phyloP scores from a whole-genome alignment of 2,329 filamentous ascomycete genomes.

The Venturia nashicola region DNA sequence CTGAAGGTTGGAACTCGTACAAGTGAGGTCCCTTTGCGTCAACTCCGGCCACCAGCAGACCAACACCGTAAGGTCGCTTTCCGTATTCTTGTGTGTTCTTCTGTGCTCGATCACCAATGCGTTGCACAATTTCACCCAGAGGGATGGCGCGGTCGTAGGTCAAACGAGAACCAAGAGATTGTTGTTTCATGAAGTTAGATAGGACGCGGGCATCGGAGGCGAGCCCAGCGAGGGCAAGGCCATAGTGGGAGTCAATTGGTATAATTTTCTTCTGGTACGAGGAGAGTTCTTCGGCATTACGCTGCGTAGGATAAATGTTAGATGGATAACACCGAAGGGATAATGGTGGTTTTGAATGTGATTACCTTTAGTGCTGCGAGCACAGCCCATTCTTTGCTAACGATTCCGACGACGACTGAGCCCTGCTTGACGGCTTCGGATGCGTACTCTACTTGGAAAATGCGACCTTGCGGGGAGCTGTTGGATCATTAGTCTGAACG shows the following conservation, averaged over 20 bases:
- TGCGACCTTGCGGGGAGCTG: slow-evolving; percentile 96
- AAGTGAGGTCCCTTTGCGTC: slow-evolving; percentile 91
- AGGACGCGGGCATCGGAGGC: slow-evolving; percentile 97
- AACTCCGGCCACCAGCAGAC: slow-evolving; percentile 81
- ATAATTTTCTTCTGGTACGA: slow-evolving; percentile 99
- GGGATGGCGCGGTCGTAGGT: slow-evolving; percentile 93
- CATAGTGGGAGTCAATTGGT: slow-evolving; percentile 87
- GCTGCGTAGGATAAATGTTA: slow-evolving; percentile 37
- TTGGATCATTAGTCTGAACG: slow-evolving; percentile 8
- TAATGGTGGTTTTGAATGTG: slow-evolving; percentile 3
- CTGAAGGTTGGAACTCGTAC: slow-evolving; percentile 95
- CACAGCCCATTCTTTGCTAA: slow-evolving; percentile 95
- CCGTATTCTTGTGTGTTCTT: slow-evolving; percentile 97
- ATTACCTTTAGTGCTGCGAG: slow-evolving; percentile 89
- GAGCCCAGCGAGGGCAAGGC: slow-evolving; percentile 89
- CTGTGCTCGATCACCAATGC: slow-evolving; percentile 94
- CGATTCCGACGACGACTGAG: slow-evolving; percentile 91
- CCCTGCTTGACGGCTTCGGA: slow-evolving; percentile 98
- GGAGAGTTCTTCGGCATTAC: slow-evolving; percentile 97
- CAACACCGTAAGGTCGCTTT: slow-evolving; percentile 90
- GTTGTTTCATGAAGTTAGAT: slow-evolving; percentile 99
- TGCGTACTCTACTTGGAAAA: slow-evolving; percentile 99
- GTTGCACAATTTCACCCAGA: slow-evolving; percentile 73
- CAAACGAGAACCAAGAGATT: slow-evolving; percentile 88
- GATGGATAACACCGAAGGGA: not conserved